Evolutionary conservation across 257 asterid genomes (phyloP).

Genomic region (Cruciata laevipes): DNA sequence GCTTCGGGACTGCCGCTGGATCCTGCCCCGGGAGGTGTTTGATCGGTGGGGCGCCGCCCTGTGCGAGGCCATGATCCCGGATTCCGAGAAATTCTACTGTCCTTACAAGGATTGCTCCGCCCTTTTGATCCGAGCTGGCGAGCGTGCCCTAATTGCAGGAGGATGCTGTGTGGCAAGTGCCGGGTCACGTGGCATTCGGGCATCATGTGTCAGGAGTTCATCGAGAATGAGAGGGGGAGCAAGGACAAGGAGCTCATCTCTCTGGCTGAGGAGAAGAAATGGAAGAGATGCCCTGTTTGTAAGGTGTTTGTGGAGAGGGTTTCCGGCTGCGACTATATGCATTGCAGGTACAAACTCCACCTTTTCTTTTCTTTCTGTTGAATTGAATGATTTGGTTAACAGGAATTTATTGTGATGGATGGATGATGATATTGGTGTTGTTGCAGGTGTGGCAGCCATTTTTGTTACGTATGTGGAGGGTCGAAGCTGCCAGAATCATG

Average conservation of each 20-base stretch:
- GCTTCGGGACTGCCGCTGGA: conserved; percentile 44
- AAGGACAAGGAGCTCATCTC: conserved; percentile 14
- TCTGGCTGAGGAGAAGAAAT: conserved; percentile 16
- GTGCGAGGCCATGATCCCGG: conserved; percentile 48
- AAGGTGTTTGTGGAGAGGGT: conserved; percentile 14
- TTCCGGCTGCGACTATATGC: conserved; percentile 14
- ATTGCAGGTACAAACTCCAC: background rate
- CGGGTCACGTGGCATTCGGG: conserved; percentile 54
- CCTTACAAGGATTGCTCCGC: conserved; percentile 64
- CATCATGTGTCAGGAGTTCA: conserved; percentile 26
- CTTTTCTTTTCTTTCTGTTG: background rate
- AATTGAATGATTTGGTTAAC: background rate
- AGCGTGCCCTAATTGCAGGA: conserved; percentile 40
- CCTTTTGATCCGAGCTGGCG: conserved; percentile 30
- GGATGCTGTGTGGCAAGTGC: conserved; percentile 53
- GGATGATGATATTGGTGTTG: no score
- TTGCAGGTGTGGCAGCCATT: no score
- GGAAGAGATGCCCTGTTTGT: conserved; percentile 28
- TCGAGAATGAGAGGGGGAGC: conserved; percentile 12
- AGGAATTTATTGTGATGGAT: no score
- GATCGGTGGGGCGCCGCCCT: conserved; percentile 68
- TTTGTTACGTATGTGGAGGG: no score
- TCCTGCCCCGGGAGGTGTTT: conserved; percentile 52
- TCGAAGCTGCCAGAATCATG: no score
- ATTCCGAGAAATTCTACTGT: conserved; percentile 45